phyloP scores from a whole-genome alignment of 2,329 filamentous ascomycete genomes.

The Neopestalotiopsis rosae region DNA sequence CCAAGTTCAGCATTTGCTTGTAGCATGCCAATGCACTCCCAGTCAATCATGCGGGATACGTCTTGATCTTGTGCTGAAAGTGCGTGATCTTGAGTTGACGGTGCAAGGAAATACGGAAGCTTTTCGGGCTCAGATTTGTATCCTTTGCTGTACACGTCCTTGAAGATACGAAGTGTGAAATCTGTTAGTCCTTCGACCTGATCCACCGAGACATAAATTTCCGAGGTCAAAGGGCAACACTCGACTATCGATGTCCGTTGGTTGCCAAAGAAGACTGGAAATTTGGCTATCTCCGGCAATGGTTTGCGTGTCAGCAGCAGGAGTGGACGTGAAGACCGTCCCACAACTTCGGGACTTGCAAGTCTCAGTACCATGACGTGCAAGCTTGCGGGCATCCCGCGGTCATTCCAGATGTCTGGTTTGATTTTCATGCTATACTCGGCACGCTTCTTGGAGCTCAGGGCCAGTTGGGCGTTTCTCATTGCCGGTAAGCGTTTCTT shows the following conservation, averaged over 20 bases:
- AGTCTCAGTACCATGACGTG: constrained; percentile 69
- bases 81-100: constrained; percentile 44
- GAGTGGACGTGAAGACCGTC: constrained; percentile 65
- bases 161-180: constrained; percentile 79
- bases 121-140: constrained; percentile 69
- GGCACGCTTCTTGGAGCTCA: constrained; percentile 77
- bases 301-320: constrained; percentile 71
- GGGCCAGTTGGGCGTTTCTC: constrained; percentile 84
- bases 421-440: constrained; percentile 82
- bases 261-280: constrained; percentile 75
- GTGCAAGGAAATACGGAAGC: constrained; percentile 85
- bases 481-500: constrained; percentile 75
- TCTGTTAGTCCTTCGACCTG: constrained; percentile 62
- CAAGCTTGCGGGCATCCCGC: constrained; percentile 56
- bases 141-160: constrained; percentile 87
- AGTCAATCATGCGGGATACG: constrained; percentile 58
- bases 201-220: constrained; percentile 49
- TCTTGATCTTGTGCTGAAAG: constrained; percentile 30
- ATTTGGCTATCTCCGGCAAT: constrained; percentile 69
- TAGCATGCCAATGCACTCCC: constrained; percentile 57
- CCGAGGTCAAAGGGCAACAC: constrained; percentile 47
- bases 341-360: constrained; percentile 58
- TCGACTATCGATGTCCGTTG: constrained; percentile 64
- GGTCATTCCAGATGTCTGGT: constrained; percentile 71
- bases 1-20: constrained; percentile 37